phyloP scores from a whole-genome alignment of 257 asterid species.

The Solanum infundibuliforme region DNA sequence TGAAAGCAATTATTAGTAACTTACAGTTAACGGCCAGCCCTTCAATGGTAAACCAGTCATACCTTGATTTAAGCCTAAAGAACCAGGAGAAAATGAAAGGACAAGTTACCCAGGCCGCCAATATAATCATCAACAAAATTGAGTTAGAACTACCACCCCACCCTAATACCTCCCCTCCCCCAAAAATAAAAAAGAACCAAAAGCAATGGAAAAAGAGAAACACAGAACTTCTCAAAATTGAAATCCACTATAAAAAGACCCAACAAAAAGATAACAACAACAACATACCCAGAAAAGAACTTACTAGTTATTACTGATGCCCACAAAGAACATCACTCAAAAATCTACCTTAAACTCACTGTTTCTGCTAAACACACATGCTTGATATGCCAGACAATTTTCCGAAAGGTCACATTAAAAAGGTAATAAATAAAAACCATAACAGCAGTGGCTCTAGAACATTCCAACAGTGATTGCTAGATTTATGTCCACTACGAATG shows the following conservation, averaged over 20 bases:
- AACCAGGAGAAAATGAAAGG: conserved; percentile 3
- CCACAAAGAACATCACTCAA: not conserved
- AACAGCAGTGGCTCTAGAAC: not conserved
- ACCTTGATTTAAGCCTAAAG: conserved; percentile 83
- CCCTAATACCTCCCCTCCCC: not conserved
- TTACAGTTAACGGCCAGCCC: conserved; percentile 99
- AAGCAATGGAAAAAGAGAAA: not conserved
- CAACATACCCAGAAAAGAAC: not conserved
- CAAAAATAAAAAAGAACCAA: not conserved
- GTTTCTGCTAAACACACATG: not conserved
- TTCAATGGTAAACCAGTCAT: conserved; percentile 85
- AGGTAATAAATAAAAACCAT: not conserved
- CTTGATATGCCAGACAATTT: not conserved
- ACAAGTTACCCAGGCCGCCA: not conserved
- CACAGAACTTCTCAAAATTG: not conserved
- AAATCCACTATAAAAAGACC: not conserved
- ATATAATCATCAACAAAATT: not conserved
- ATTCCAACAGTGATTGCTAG: not conserved
- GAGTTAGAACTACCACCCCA: not conserved
- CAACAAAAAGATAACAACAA: not conserved
- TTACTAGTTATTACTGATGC: not conserved
- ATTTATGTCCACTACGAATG: not conserved
- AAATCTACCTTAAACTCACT: not conserved
- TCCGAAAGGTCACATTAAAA: not conserved
- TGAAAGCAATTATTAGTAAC: conserved; percentile 20